Percentiles rank a stretch among this genome's conserved stretches.
Evolutionary conservation across 225 moss, liverwort and hornwort species (phyloP).

Genomic region (Polytrichum commune): DNA sequence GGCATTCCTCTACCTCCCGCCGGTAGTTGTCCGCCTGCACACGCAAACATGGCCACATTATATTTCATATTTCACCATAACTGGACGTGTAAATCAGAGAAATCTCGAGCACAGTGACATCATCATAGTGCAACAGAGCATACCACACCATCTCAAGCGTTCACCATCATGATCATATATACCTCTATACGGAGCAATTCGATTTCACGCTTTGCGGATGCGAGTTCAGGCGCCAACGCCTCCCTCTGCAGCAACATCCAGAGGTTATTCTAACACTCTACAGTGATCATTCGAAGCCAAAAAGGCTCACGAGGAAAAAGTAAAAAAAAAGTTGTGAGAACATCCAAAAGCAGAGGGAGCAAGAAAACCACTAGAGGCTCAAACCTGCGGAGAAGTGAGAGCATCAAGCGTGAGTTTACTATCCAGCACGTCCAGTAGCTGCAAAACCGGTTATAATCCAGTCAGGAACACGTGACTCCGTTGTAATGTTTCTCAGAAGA

Average conservation of each 20-base stretch:
- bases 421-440: constrained; percentile 80
- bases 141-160: neutral
- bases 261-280: constrained; percentile 7
- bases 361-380: neutral
- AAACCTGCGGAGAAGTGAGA: constrained; percentile 87
- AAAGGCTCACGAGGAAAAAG: too few relatives aligned
- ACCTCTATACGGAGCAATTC: constrained; percentile 83
- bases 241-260: constrained; percentile 49
- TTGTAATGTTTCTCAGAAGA: too few relatives aligned
- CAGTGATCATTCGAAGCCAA: neutral
- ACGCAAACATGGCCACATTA: neutral
- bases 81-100: neutral
- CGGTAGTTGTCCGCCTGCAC: constrained; percentile 75
- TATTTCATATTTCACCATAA: too few relatives aligned
- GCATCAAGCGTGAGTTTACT: constrained; percentile 66
- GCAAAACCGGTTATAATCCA: constrained; percentile 22
- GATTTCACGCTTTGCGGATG: constrained; percentile 72
- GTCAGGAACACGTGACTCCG: constrained; percentile 7
- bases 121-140: neutral
- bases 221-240: constrained; percentile 79
- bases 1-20: constrained; percentile 86
- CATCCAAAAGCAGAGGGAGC: too few relatives aligned
- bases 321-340: too few relatives aligned
- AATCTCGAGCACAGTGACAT: neutral
- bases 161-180: neutral